A percentile compares a stretch with the other conserved stretches of the same genome.
Conservation (phyloP, 2,329 filamentous ascomycete species). For the Diaporthe capsici region DNA sequence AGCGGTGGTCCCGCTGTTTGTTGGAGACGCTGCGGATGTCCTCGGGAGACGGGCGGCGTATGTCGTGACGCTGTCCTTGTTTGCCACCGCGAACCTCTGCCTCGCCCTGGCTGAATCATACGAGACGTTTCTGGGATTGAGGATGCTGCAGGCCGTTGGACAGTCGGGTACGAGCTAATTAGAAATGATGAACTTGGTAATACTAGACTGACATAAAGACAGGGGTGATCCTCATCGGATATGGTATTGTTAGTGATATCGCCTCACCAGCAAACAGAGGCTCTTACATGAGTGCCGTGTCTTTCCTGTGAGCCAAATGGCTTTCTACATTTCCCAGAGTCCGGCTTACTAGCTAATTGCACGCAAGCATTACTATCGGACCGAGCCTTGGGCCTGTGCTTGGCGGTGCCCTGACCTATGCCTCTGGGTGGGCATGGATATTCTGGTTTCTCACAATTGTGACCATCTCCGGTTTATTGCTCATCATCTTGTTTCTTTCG, state of each 20-base stretch:
- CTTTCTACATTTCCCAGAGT: rapidly evolving
- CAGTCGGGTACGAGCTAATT: background rate
- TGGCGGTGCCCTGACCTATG: slow-evolving; percentile 52
- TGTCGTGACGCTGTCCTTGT: background rate
- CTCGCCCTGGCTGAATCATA: background rate
- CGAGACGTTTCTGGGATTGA: background rate
- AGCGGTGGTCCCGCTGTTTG: background rate
- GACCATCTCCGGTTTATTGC: slow-evolving; percentile 43
- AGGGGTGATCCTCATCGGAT: slow-evolving; percentile 12
- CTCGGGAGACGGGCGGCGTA: background rate
- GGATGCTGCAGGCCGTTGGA: background rate
- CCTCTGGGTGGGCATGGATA: slow-evolving; percentile 54
- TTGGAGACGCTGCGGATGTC: slow-evolving; percentile 3
- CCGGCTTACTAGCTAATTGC: too few species aligned
- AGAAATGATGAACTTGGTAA: background rate
- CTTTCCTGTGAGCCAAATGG: background rate
- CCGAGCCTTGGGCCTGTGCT: slow-evolving; percentile 50
- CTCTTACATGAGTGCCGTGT: slow-evolving; percentile 16
- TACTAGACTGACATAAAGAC: background rate
- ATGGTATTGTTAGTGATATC: slow-evolving; percentile 13
- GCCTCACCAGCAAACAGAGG: slow-evolving; percentile 14
- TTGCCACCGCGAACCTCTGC: background rate
- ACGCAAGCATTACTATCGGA: background rate
- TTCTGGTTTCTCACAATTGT: slow-evolving; percentile 57
- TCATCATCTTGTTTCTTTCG: slow-evolving; percentile 46